Conservation (phyloP, 2,329 filamentous ascomycete species). For the Emmonsia crescens region DNA sequence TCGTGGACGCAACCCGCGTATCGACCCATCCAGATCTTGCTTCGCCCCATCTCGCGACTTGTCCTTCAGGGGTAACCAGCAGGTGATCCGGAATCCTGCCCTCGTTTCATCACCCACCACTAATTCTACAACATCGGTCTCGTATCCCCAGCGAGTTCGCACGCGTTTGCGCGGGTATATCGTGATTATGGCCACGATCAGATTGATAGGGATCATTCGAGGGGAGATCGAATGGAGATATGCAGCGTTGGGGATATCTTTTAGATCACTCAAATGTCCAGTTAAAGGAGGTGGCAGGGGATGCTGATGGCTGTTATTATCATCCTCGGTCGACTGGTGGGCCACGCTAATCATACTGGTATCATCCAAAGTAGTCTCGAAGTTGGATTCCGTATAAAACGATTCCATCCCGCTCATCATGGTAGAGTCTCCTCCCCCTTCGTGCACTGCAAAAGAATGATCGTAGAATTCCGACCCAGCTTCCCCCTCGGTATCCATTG, state of each 20-base stretch:
- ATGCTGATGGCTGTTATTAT: conserved; percentile 7
- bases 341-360: conserved; percentile 8
- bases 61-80: conserved; percentile 53
- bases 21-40: conserved; percentile 29
- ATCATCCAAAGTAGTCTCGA: conserved; percentile 6
- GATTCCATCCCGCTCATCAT: conserved; percentile 6
- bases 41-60: conserved; percentile 10
- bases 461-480: conserved; percentile 59
- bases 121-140: conserved; percentile 60
- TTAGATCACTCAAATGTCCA: conserved; percentile 51
- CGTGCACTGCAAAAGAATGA: conserved; percentile 62
- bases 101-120: conserved; percentile 77
- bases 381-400: conserved; percentile 10
- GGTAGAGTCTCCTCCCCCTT: conserved; percentile 26
- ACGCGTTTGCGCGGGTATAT: conserved; percentile 58
- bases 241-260: conserved; percentile 56
- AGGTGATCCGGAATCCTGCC: conserved; percentile 68
- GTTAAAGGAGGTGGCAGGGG: conserved; percentile 22
- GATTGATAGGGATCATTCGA: conserved; percentile 69
- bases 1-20: conserved; percentile 48
- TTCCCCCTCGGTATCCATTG: conserved; percentile 20
- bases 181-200: conserved; percentile 70
- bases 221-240: conserved; percentile 59
- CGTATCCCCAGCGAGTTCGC: conserved; percentile 44
- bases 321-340: conserved; percentile 4